A percentile compares a stretch with the other conserved stretches of the same genome.
Conservation (phyloP, 2,329 filamentous ascomycete genomes). For the Zymoseptoria brevis region DNA sequence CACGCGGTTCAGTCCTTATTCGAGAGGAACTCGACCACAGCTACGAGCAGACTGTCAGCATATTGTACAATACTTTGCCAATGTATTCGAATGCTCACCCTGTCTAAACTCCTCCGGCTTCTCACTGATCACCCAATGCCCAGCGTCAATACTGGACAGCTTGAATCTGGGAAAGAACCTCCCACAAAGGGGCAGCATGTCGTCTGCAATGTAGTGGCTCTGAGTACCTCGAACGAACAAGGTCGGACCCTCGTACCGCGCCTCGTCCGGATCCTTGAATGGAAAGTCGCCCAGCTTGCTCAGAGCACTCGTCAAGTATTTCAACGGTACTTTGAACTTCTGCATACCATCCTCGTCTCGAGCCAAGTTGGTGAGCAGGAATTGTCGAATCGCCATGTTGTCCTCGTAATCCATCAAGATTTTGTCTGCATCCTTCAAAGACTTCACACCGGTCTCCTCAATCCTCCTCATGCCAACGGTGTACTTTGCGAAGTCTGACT, state of each 20-base stretch:
- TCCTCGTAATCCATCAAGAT: slow-evolving; percentile 69
- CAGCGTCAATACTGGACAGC: slow-evolving; percentile 65
- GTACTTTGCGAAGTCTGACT: slow-evolving; percentile 69
- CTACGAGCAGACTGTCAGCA: slow-evolving; percentile 33
- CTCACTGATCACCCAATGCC: slow-evolving; percentile 88
- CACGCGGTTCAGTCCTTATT: slow-evolving; percentile 41
- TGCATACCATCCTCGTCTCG: slow-evolving; percentile 49
- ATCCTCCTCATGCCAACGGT: slow-evolving; percentile 77
- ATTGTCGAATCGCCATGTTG: slow-evolving; percentile 73
- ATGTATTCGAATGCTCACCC: slow-evolving; percentile 45
- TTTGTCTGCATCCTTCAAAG: slow-evolving; percentile 68
- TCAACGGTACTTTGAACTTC: slow-evolving; percentile 73
- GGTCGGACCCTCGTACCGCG: slow-evolving; percentile 66
- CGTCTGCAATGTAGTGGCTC: slow-evolving; percentile 74
- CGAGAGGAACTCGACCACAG: slow-evolving; percentile 56
- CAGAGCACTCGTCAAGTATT: slow-evolving; percentile 58
- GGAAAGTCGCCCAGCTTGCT: slow-evolving; percentile 82
- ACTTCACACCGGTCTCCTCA: slow-evolving; percentile 58
- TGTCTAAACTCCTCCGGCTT: slow-evolving; percentile 69
- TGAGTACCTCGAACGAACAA: slow-evolving; percentile 71
- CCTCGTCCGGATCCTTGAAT: slow-evolving; percentile 61
- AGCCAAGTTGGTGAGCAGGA: slow-evolving; percentile 78
- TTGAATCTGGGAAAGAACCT: slow-evolving; percentile 74
- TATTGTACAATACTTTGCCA: no score
- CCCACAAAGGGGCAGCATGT: slow-evolving; percentile 69